A percentile compares a stretch with the other conserved stretches of the same genome.
phyloP scores from a whole-genome alignment of 2,329 filamentous ascomycete species.

The Penicillium sumatraense region DNA sequence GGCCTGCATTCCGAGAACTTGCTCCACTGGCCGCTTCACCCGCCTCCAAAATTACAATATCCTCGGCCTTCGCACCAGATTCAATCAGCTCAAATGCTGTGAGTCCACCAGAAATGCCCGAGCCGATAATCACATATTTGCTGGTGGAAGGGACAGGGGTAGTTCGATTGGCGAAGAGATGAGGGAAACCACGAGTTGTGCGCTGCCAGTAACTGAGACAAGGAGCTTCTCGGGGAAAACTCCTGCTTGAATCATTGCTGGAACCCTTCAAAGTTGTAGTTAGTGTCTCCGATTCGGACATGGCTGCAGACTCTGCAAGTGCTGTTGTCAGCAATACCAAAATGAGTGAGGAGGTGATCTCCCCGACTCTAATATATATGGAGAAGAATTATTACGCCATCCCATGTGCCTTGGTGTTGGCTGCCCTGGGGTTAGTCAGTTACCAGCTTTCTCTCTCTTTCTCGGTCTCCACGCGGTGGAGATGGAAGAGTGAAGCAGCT shows the following conservation, averaged over 20 bases:
- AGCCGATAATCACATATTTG: slow-evolving; percentile 26
- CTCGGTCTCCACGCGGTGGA: no score
- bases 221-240: slow-evolving; percentile 28
- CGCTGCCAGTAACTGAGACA: slow-evolving; percentile 42
- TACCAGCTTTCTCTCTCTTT: not conserved
- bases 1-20: slow-evolving; percentile 29
- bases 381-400: no score
- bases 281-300: not conserved
- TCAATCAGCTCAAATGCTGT: slow-evolving; percentile 24
- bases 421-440: no score
- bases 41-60: slow-evolving; percentile 27
- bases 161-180: slow-evolving; percentile 17
- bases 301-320: not conserved
- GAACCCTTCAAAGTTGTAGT: no score
- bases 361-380: not conserved
- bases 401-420: no score
- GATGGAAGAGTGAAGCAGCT: no score
- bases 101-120: slow-evolving; percentile 24
- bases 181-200: slow-evolving; percentile 25
- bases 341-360: not conserved
- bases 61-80: slow-evolving; percentile 16
- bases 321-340: not conserved
- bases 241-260: slow-evolving; percentile 16
- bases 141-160: slow-evolving; percentile 1
- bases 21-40: slow-evolving; percentile 29